Evolutionary conservation across 345 rosid species (phyloP).

Genomic region (Linum tenue): DNA sequence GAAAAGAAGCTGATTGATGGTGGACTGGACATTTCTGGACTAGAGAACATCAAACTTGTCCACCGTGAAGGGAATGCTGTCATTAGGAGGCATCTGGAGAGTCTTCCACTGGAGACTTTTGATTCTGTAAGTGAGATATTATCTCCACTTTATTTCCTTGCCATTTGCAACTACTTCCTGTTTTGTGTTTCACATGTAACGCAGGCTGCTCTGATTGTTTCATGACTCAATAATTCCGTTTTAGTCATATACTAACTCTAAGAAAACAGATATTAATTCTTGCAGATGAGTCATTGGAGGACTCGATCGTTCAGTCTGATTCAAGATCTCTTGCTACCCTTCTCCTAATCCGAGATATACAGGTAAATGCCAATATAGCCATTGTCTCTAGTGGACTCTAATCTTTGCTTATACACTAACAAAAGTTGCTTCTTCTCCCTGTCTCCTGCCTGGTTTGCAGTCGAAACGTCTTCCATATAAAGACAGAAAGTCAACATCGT

Average conservation of each 20-base stretch:
- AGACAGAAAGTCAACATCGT: constrained; percentile 40
- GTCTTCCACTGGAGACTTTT: constrained; percentile 78
- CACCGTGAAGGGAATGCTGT: constrained; percentile 86
- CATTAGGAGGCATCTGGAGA: constrained; percentile 72
- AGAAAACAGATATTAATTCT: constrained; percentile 80
- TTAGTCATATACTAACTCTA: constrained; percentile 43
- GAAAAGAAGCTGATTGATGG: constrained; percentile 70
- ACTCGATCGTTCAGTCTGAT: constrained; percentile 88
- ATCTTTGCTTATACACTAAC: too few relatives aligned
- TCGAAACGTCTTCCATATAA: constrained; percentile 73
- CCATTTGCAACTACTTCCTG: neutral
- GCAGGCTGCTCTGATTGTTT: too few relatives aligned
- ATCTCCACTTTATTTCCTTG: constrained; percentile 2
- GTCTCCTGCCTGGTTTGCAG: constrained; percentile 28
- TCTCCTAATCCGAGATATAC: constrained; percentile 92
- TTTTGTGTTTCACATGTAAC: too few relatives aligned
- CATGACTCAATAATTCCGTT: neutral
- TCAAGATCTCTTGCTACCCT: constrained; percentile 92
- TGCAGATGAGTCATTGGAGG: constrained; percentile 92
- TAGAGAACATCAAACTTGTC: constrained; percentile 63
- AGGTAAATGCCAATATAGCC: constrained; percentile 38
- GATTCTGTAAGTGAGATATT: constrained; percentile 91
- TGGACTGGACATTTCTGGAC: constrained; percentile 49
- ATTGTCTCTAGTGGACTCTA: too few relatives aligned
- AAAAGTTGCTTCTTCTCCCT: constrained; percentile 1